phyloP scores from a whole-genome alignment of 2,329 filamentous ascomycete species.

The Lomentospora prolificans region DNA sequence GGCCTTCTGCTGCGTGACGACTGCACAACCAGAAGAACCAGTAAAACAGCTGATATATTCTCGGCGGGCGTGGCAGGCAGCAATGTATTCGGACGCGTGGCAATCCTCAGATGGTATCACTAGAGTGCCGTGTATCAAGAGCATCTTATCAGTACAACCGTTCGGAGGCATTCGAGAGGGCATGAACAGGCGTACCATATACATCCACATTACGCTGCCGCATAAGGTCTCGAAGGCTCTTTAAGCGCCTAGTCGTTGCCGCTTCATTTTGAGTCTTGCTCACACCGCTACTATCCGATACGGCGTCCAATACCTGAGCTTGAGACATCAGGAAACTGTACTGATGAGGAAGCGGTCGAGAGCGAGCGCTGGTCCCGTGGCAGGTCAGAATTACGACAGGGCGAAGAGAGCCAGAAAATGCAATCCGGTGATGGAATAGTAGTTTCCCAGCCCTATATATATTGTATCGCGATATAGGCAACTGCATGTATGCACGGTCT shows the following conservation, averaged over 20 bases:
- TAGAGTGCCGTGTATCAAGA: conserved; percentile 27
- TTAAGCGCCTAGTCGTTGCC: conserved; percentile 61
- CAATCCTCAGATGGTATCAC: conserved; percentile 95
- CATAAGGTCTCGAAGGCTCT: conserved; percentile 76
- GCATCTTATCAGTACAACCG: conserved; percentile 23
- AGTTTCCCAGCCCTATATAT: not conserved
- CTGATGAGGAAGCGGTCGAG: not conserved
- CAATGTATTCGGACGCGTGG: conserved; percentile 97
- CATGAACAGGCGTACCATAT: conserved; percentile 48
- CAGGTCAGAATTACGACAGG: not conserved
- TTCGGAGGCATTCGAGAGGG: not conserved
- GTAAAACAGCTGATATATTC: conserved; percentile 91
- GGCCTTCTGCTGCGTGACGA: conserved; percentile 78
- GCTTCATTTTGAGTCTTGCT: not conserved
- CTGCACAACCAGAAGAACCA: conserved; percentile 86
- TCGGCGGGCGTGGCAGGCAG: conserved; percentile 84
- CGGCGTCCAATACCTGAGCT: not conserved
- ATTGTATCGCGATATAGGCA: not conserved
- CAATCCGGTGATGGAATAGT: not conserved
- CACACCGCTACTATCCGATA: not conserved
- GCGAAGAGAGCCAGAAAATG: not conserved
- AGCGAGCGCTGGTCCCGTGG: not conserved
- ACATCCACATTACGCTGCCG: conserved; percentile 76
- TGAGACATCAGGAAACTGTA: conserved; percentile 2
- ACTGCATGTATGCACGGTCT: not conserved